Base-by-base conservation (phyloP, 1,284 basidiomycete species). In the Laetiporus sulphureus region DNA sequence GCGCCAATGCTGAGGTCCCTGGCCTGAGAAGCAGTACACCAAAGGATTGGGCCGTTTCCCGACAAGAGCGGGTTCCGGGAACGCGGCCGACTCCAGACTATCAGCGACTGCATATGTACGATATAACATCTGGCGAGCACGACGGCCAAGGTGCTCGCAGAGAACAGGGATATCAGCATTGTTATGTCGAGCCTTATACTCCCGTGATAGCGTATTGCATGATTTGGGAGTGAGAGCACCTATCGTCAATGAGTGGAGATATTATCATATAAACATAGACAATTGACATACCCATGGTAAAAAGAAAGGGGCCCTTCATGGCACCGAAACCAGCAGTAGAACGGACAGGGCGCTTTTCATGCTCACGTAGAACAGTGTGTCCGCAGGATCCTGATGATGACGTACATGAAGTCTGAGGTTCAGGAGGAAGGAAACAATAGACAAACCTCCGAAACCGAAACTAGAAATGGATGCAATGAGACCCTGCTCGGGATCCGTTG, bases 361-460 rank as follows among this genome's bases (percentile, higher is more conserved):
- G 44, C 13, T 19, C 39, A 15, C 44, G 44, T 19, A 48, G 32
- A 8, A 48, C 46, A 38, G 44, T 46, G 25, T 48, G 46, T 5
- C 44, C 50, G 25, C 49, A 47, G 10, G 48, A 39, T n/a, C 45
- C 50, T 50, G 39, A n/a, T n/a, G n/a, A n/a, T n/a, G n/a, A 20
- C 8, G 32, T 8, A 19, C 11, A 12, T 7, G 49, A 22, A 8
- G 21, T 32, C 23, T 15, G 21, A 24, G 31, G 24, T 18, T 36
- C 27, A 18, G 12, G 22, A 38, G 18, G 13, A 18, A 3, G 18
- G n/a, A 19, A 7, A 31, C n/a, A 15, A 25, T 6, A n/a, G 18
- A 23, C 39, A 11, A 5, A 53, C 51, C 50, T 48, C 52, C 50
- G 36, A 52, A 45, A n/a, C 51, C 52, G 38, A 36, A 53, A 35